phyloP scores from a whole-genome alignment of 2,329 filamentous ascomycete species.

The Paraphaeosphaeria sporulosa region DNA sequence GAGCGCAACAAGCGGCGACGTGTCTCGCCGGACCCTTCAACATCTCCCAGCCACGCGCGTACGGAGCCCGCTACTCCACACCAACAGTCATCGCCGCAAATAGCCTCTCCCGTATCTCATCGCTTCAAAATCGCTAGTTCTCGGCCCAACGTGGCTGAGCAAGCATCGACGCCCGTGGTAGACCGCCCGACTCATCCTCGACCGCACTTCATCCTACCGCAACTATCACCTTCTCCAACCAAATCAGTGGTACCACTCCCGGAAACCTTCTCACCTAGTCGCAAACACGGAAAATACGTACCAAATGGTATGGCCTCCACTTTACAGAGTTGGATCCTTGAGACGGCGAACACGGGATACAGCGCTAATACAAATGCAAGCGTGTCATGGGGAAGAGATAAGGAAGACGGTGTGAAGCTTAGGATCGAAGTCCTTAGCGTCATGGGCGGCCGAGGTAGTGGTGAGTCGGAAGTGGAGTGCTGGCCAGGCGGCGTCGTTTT shows the following conservation, averaged over 20 bases:
- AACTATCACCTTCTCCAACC: slow-evolving; percentile 36
- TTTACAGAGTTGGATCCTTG: slow-evolving; percentile 60
- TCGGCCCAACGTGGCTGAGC: slow-evolving; percentile 24
- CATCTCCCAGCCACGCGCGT: slow-evolving; percentile 12
- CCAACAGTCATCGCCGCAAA: slow-evolving; percentile 16
- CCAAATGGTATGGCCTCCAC: slow-evolving; percentile 58
- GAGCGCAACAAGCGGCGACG: slow-evolving; percentile 37
- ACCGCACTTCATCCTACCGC: slow-evolving; percentile 51
- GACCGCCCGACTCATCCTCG: slow-evolving; percentile 25
- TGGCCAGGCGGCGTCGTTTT: slow-evolving; percentile 33
- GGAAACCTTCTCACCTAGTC: slow-evolving; percentile 62
- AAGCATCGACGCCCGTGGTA: slow-evolving; percentile 9
- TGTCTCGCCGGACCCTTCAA: slow-evolving; percentile 22
- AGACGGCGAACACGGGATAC: slow-evolving; percentile 41
- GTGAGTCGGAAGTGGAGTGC: slow-evolving; percentile 26
- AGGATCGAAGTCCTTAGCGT: slow-evolving; percentile 21
- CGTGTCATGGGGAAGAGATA: slow-evolving; percentile 26
- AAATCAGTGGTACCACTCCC: slow-evolving; percentile 51
- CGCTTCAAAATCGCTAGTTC: slow-evolving; percentile 35
- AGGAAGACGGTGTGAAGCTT: slow-evolving; percentile 36
- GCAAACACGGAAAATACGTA: slow-evolving; percentile 59
- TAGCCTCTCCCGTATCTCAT: slow-evolving; percentile 26
- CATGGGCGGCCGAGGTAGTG: neutral
- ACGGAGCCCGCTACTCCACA: neutral
- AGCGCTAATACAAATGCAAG: slow-evolving; percentile 23